phyloP scores from a whole-genome alignment of 2,329 filamentous ascomycete genomes.

The Ambrosiella beaveri region DNA sequence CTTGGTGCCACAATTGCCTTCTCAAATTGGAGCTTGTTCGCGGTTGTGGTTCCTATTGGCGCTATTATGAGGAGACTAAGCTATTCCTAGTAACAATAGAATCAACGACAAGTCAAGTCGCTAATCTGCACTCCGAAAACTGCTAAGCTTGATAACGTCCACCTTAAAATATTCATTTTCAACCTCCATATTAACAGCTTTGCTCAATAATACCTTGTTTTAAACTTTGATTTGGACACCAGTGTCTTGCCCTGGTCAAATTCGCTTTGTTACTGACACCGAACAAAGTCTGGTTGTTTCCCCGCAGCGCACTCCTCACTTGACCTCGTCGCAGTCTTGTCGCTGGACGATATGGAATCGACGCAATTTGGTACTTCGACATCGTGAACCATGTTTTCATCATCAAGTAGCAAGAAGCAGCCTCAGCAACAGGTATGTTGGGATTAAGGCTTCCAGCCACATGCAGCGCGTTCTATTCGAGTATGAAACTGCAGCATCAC shows the following conservation, averaged over 20 bases:
- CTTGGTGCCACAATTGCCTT: neutral
- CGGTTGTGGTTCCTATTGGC: neutral
- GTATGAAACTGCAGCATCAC: neutral
- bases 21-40: neutral
- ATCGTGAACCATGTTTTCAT: slow-evolving; percentile 40
- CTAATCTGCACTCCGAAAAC: neutral
- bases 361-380: neutral
- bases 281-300: neutral
- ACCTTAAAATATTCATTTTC: too few relatives aligned
- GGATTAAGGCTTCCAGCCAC: slow-evolving; percentile 1
- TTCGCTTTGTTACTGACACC: neutral
- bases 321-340: neutral
- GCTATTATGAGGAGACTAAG: neutral
- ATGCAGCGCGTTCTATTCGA: neutral
- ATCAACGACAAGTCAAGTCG: neutral
- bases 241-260: neutral
- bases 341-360: slow-evolving; percentile 2
- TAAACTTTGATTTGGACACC: neutral
- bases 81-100: neutral
- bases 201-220: too few relatives aligned
- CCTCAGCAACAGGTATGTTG: slow-evolving; percentile 49
- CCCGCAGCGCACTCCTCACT: neutral
- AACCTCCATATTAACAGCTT: too few relatives aligned
- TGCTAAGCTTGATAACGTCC: too few relatives aligned
- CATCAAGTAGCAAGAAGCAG: slow-evolving; percentile 49